Percentiles rank a stretch among this genome's conserved stretches.
These are phyloP conservation scores for Rosa chinensis DNA, from an alignment of 306 rosid species.

Conservation along the genomic window DNA sequence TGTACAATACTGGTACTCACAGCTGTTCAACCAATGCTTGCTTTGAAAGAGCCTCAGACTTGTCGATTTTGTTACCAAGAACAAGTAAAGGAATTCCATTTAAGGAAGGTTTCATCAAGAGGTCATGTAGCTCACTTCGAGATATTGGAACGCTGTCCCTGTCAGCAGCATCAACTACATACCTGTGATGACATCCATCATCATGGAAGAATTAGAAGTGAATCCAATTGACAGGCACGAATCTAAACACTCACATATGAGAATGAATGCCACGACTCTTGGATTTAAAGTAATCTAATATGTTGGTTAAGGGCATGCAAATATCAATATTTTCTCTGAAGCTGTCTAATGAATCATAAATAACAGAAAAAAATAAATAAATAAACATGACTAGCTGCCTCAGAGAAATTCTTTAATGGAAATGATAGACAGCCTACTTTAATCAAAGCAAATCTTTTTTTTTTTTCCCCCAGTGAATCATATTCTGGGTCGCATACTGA, in stretches of 20 bases:
- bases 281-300: not conserved
- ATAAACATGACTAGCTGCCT: not conserved
- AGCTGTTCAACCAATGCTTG: slow-evolving; percentile 85
- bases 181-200: slow-evolving; percentile 49
- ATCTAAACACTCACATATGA: slow-evolving; percentile 8
- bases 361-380: not conserved
- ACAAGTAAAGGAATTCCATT: slow-evolving; percentile 75
- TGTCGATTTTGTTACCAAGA: slow-evolving; percentile 92
- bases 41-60: slow-evolving; percentile 91
- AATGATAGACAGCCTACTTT: not conserved
- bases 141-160: slow-evolving; percentile 89
- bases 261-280: not conserved
- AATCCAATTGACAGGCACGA: slow-evolving; percentile 1
- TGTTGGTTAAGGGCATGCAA: not conserved
- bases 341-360: not conserved
- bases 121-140: slow-evolving; percentile 81
- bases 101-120: slow-evolving; percentile 73
- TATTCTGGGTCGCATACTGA: slow-evolving; percentile 3
- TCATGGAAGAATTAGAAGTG: slow-evolving; percentile 9
- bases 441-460: not conserved
- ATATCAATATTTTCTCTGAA: too few relatives aligned
- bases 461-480: not conserved
- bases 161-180: slow-evolving; percentile 92
- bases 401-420: not conserved
- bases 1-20: slow-evolving; percentile 46